Base-by-base conservation (phyloP, 257 asterid species). In the Plantago ovata region DNA sequence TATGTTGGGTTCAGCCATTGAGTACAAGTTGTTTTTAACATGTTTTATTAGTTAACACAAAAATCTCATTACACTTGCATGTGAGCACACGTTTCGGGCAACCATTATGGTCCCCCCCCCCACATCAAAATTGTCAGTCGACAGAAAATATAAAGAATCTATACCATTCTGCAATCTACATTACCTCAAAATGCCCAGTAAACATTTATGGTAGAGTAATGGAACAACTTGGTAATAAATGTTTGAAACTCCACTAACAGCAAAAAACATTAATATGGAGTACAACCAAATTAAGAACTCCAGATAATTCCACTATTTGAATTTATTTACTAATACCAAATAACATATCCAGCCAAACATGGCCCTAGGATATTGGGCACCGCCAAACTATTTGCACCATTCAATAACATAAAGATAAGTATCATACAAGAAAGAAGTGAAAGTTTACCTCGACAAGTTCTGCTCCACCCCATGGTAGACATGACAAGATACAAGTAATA, bases 391-490 rank as follows among this genome's bases (percentile, higher is more conserved):
- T 4, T 20, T 0, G 8, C 10, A 12, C 19, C 51, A 60, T 19
- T n/a, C 41, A 38, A 39, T 47, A 56, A 58, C 21, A 21, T 40
- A 45, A 38, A 48, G 20, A 60, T 10, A 52, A 58, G 33, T 36
- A 16, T 41, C 56, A 46, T 60, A 67, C 23, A 53, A 38, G 58
- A 57, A 32, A 55, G 11, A 36, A 47, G 36, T 47, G 46, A 63
- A 62, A 51, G 9, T 62, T 70, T 71, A 93, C 98, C 95, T 93
- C 98, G 58, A 71, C 79, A 72, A 93, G 95, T 68, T 93, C 98
- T 59, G 95, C 80, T 65, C 98, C 98, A 45, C 98, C 98, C 98
- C 97, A 93, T 16, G 98, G 98, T 67, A 93, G 95, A 70, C 97
- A 86, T 54, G 97, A 82, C 59, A 93, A 75, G 55, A 89, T 76